A percentile compares a stretch with the other conserved stretches of the same genome.
phyloP scores from a whole-genome alignment of 371 early-diverging fungal genomes.

The Mortierella sp. region DNA sequence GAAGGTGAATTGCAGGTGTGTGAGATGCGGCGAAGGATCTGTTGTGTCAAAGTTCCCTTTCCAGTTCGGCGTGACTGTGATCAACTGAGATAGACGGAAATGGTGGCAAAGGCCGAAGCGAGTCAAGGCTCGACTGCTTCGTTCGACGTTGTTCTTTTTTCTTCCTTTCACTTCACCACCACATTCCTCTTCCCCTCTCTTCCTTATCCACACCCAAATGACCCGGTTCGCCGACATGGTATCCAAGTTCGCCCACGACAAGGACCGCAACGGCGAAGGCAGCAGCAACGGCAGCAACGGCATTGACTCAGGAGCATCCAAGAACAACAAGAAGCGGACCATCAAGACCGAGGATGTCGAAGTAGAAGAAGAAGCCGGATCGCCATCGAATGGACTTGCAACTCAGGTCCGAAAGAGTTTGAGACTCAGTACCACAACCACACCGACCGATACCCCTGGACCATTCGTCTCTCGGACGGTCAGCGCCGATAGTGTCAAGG shows the following conservation, averaged over 20 bases:
- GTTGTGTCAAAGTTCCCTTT: background rate
- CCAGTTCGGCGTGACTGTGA: background rate
- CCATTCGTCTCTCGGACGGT: conserved; percentile 25
- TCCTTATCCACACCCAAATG: conserved; percentile 21
- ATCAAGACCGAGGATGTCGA: background rate
- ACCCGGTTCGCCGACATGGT: conserved; percentile 31
- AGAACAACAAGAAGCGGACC: conserved; percentile 30
- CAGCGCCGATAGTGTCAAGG: conserved; percentile 45
- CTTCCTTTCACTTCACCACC: background rate
- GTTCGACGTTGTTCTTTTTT: background rate
- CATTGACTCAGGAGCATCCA: background rate
- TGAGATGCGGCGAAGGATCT: background rate
- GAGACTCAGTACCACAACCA: conserved; percentile 20
- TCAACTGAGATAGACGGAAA: background rate
- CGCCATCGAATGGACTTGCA: background rate
- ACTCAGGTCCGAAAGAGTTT: conserved; percentile 9
- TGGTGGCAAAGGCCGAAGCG: background rate
- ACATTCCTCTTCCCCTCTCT: too few species aligned
- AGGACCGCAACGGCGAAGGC: conserved; percentile 8
- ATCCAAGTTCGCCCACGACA: conserved; percentile 40
- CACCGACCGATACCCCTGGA: background rate
- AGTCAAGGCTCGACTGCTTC: background rate
- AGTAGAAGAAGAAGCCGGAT: background rate
- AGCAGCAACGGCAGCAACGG: background rate
- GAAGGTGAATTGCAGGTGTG: background rate